A percentile compares a stretch with the other conserved stretches of the same genome.
phyloP scores from a whole-genome alignment of 2,329 filamentous ascomycete species.

The Nigrospora sphaerica region DNA sequence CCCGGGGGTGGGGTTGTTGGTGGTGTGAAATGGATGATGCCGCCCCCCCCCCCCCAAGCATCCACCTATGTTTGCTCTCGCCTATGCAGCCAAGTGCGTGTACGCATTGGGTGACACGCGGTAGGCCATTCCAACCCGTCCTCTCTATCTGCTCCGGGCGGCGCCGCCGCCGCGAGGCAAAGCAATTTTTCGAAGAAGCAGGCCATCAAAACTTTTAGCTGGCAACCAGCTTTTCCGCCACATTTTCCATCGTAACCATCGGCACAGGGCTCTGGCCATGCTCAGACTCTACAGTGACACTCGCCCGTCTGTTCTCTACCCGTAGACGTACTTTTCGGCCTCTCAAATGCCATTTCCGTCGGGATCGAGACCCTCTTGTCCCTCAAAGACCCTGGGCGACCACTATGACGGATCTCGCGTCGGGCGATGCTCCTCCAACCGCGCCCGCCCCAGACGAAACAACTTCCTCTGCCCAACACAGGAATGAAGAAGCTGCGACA shows the following conservation, averaged over 20 bases:
- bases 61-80: background rate
- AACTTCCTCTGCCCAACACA: background rate
- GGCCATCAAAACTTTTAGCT: conserved; percentile 32
- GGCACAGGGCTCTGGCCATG: conserved; percentile 45
- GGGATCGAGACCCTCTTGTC: conserved; percentile 44
- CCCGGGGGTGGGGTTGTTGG: background rate
- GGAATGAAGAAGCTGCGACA: background rate
- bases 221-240: conserved; percentile 34
- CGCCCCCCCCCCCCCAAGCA: background rate
- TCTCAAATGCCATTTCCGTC: conserved; percentile 51
- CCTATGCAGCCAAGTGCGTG: background rate
- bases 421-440: conserved; percentile 32
- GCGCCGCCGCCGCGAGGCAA: too few relatives aligned
- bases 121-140: too few relatives aligned
- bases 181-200: background rate
- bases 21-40: background rate
- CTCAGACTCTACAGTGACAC: conserved; percentile 41
- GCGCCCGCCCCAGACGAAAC: background rate
- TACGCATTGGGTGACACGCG: too few relatives aligned
- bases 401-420: conserved; percentile 57
- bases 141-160: too few relatives aligned
- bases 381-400: conserved; percentile 28
- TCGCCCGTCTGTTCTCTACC: conserved; percentile 33
- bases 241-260: conserved; percentile 37
- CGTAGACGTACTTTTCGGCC: conserved; percentile 48